These are phyloP conservation scores for Trametes punicea DNA, from an alignment of 768 basidiomycete species.

Conservation along the genomic window DNA sequence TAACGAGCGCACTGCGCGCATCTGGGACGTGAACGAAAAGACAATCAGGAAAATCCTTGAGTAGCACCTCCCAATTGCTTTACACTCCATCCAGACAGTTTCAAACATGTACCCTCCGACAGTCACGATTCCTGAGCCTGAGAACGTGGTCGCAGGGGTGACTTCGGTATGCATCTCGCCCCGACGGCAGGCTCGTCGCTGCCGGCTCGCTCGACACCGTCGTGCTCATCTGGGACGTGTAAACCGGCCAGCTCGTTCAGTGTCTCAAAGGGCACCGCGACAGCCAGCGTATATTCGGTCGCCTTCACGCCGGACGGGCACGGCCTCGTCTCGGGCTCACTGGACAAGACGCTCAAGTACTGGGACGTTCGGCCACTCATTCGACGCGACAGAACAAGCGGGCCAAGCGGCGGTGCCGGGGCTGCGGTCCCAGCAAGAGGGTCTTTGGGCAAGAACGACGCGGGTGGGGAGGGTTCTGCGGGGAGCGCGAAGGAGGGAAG, in stretches of 20 bases:
- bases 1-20: constrained; percentile 64
- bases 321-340: constrained; percentile 82
- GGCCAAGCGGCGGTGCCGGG: constrained; percentile 12
- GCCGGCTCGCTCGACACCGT: constrained; percentile 59
- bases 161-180: constrained; percentile 59
- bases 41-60: constrained; percentile 34
- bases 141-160: constrained; percentile 56
- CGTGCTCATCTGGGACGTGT: constrained; percentile 72
- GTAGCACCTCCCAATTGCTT: not conserved
- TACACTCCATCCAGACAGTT: not conserved
- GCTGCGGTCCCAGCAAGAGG: constrained; percentile 19
- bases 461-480: constrained; percentile 6
- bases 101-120: not conserved
- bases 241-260: constrained; percentile 53
- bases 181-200: constrained; percentile 55
- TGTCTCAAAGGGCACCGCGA: constrained; percentile 59
- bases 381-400: constrained; percentile 8
- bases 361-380: constrained; percentile 50
- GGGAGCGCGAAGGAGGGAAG: constrained; percentile 15
- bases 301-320: constrained; percentile 93
- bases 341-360: constrained; percentile 62
- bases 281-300: constrained; percentile 60
- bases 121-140: constrained; percentile 47
- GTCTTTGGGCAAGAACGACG: constrained; percentile 32
- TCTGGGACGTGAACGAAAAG: constrained; percentile 57